Base-by-base conservation (phyloP, 352 stramenopile genomes). In the Phytophthora quininea region DNA sequence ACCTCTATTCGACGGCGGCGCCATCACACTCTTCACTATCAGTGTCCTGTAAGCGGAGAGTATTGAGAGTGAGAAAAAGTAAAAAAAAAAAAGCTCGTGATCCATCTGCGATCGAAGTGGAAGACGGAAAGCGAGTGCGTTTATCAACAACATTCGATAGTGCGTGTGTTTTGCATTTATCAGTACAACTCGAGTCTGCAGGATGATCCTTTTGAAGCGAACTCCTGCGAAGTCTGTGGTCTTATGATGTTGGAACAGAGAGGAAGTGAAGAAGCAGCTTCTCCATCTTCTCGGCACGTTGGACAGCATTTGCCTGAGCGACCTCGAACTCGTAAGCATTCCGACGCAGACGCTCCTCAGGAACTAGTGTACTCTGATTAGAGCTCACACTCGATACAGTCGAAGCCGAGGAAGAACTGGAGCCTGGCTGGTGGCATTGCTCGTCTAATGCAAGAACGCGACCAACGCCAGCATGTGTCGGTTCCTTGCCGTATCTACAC, bases 1-100 rank as follows among this genome's bases (percentile, higher is more conserved):
- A 42, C 97, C 97, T 53, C 92, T 99, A 62, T 99, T 99, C 75
- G 97, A 99, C 73, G 96, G 95, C 63, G 80, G 95, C 54, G 96
- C 91, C 47, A 98, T 99, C 73, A 97, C 97, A 66, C 80, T 99
- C 33, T 99, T 99, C 65, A 96, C 88, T 53, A 96, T 96, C 73
- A 95, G 86, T 50, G 88, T 96, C 19, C 67, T 95, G 48, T 92
- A 92, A 76, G 59, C 47, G 61, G 42, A 67, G 57, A 53, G 35
- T 61, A 62, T n/a, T 48, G 32, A 48, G 53, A 24, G 19, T 24
- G 19, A 24, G 19, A 24, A 42, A 46, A 51, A 61, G 30, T 53
- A 58, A 49, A 40, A 45, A 24, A 45, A 24, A 24, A 24, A 24
- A 24, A 24, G 19, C 48, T 35, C 29, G 55, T 57, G 51, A 33